Evolutionary conservation across 2,329 filamentous ascomycete species (phyloP), one percentile per base, ranked within the genome.

Genomic region (Arthrobotrys iridis): DNA sequence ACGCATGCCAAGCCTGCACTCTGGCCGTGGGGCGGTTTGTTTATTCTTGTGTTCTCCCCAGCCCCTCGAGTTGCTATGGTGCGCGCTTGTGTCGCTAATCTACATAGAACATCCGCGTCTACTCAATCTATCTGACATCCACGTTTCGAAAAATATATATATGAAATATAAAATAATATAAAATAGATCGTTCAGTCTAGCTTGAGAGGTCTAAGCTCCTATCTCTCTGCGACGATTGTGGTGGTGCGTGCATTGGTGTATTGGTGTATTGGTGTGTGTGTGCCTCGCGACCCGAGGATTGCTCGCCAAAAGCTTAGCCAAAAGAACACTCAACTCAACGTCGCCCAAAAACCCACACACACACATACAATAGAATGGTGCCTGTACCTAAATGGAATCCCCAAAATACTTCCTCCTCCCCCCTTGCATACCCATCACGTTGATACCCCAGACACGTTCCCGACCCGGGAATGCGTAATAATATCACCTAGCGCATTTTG

Each of bases 1-100:
- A 74, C 70, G 37, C 70, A 74, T 41, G 55, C 70, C 70, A 74
- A 64, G 70, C 55, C 48, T 58, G 41, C 5, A 59, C 20, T 11
- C 20, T 15, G n/a, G 24, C 28, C 11, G 6, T 5, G 4, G 63
- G 46, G 63, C 15, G 20, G 13, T 58, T 58, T 58, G 55, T 62
- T 62, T 62, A 46, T 41, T n/a, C 13, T n/a, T n/a, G 50, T 24
- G 6, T 58, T 22, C 20, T 33, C 22, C 26, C 63, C 50, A 43
- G 59, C 59, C 59, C 59, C 59, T 64, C 43, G 33, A 45, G 55
- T 70, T 62, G 65, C 65, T 50, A 70, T 43, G 55, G 43, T 35
- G 45, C 4, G 50, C 63, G 63, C 46, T 52, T 52, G 26, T 52
- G 26, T 52, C 52, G 52, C 52, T 41, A 43, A 13, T 43, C n/a